These are phyloP conservation scores for Neocallimastix lanati DNA, from an alignment of 192 early-diverging fungal species.

Conservation along the genomic window DNA sequence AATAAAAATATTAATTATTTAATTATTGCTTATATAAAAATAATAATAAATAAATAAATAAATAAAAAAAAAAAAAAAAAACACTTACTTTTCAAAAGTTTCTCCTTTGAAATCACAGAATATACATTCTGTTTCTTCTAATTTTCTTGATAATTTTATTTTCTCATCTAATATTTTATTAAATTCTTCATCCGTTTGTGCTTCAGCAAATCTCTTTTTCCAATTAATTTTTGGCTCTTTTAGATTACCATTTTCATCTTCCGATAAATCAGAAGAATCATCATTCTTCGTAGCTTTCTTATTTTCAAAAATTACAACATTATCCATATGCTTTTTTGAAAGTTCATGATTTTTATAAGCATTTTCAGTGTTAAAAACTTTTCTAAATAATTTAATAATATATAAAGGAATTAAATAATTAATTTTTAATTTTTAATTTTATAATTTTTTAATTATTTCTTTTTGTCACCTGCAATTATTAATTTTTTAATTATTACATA, in stretches of 20 bases:
- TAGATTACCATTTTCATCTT: no score
- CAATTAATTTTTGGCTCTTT: conserved; percentile 3
- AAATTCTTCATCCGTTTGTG: conserved; percentile 34
- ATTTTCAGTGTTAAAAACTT: not conserved
- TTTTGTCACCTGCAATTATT: no score
- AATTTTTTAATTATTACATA: no score
- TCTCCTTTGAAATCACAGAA: conserved; percentile 52
- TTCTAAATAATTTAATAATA: not conserved
- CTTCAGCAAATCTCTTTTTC: conserved; percentile 17
- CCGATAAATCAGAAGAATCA: no score
- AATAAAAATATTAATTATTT: not conserved
- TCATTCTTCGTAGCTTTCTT: no score
- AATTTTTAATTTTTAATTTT: no score
- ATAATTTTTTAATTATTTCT: no score
- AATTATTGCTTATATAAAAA: conserved; percentile 31
- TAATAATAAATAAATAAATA: no score
- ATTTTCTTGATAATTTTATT: conserved; percentile 43
- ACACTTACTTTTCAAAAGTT: conserved; percentile 19
- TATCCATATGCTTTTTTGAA: not conserved
- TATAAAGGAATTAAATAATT: no score
- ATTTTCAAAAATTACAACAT: not conserved
- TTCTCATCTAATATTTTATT: conserved; percentile 63
- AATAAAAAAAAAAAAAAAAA: no score
- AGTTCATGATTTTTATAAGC: not conserved
- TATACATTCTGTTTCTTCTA: conserved; percentile 65